Base-by-base conservation (phyloP, 2,329 filamentous ascomycete species). In the Cercospora zeina region DNA sequence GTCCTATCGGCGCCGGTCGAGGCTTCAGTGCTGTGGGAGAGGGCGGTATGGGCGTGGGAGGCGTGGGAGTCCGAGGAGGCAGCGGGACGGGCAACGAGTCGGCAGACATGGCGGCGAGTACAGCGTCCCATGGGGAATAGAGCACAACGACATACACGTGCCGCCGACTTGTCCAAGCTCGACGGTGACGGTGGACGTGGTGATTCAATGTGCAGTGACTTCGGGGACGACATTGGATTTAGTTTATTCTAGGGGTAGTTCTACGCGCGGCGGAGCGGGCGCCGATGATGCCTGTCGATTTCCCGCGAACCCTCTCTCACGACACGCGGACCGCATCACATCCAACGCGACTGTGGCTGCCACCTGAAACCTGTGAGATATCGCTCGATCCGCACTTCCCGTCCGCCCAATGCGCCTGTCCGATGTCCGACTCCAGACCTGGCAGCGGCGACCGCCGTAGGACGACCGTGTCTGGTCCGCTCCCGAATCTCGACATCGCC, bases 11-110 rank as follows among this genome's bases (percentile, higher is more conserved):
- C 13, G 58, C 53, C 24, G 61, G 58, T 1, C 54, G 54, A 13
- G 61, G 47, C 57, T 63, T 59, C 39, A 61, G 31, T 19, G 45
- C 31, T 8, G 42, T 54, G 1, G 65, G 64, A 1, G 63, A 67
- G 2, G 63, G 65, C 24, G 58, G 62, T 8, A 59, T 34, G 9
- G 56, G 56, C 70, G 83, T 80, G 66, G 86, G 86, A 67, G 86
- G 87, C 69, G 87, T 87, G 11, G 86, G 86, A 33, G 87, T 87
- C 68, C 84, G 81, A 60, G 87, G 86, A 64, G 85, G 85, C 45
- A 82, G 74, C 61, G 84, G 84, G 65, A 86, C 80, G 56, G 85
- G 82, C 66, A 85, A 79, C 14, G 49, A 16, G 67, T 79, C 79
- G 62, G 84, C 81, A 65, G 84, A 84, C 86, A 88, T 89, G 69